phyloP scores from a whole-genome alignment of 306 rosid species.

The Myrica gale region DNA sequence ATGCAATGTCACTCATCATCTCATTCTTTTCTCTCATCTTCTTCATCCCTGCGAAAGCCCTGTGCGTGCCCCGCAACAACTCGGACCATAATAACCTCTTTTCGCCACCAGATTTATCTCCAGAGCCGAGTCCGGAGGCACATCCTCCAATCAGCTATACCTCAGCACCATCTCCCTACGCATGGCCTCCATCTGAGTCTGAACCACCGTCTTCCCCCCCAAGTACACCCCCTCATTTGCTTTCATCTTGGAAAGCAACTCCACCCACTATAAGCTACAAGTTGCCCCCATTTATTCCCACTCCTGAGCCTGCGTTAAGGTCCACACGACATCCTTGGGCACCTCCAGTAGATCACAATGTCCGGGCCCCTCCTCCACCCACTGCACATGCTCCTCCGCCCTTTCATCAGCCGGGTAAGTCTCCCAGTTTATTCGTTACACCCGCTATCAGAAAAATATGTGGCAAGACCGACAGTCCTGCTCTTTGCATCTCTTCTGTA shows the following conservation, averaged over 20 bases:
- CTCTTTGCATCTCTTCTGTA: slow-evolving; percentile 26
- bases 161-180: not conserved
- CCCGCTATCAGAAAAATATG: slow-evolving; percentile 26
- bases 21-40: slow-evolving; percentile 13
- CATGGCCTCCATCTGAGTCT: not conserved
- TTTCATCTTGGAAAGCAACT: too few relatives aligned
- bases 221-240: too few relatives aligned
- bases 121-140: not conserved
- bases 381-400: too few relatives aligned
- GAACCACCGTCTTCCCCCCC: not conserved
- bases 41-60: slow-evolving; percentile 4
- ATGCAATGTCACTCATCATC: not conserved
- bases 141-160: not conserved
- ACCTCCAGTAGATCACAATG: too few relatives aligned
- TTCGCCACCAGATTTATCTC: not conserved
- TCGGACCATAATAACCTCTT: not conserved
- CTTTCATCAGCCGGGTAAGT: too few relatives aligned
- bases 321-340: too few relatives aligned
- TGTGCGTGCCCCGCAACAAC: not conserved
- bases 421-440: not conserved
- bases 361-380: too few relatives aligned
- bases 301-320: too few relatives aligned
- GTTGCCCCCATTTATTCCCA: too few relatives aligned
- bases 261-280: too few relatives aligned
- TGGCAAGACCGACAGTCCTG: slow-evolving; percentile 26